Conservation (phyloP, 805 yeast genomes). For the Suhomyces tanzawaensis region DNA sequence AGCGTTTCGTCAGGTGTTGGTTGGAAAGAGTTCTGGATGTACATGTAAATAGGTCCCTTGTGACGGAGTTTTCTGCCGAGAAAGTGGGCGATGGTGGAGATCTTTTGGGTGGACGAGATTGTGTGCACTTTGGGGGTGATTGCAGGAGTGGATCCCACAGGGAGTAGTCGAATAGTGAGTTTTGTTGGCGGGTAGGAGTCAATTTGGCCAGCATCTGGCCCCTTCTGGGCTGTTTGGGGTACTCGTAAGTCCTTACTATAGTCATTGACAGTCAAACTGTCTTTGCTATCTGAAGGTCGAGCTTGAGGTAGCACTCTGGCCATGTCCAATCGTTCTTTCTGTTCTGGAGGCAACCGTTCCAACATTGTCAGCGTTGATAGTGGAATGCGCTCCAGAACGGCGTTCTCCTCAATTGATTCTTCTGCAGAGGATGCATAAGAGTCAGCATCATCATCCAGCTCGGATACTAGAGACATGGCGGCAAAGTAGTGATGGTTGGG, state of each 20-base stretch:
- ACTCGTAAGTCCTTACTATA: not conserved
- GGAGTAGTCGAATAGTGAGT: conserved; percentile 52
- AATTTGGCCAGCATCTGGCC: no score
- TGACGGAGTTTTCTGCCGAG: conserved; percentile 36
- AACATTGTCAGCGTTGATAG: conserved; percentile 6
- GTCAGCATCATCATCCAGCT: conserved; percentile 3
- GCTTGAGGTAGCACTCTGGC: not conserved
- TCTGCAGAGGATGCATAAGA: not conserved
- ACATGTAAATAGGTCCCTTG: conserved; percentile 23
- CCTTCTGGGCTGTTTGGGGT: no score
- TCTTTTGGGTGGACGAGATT: conserved; percentile 46
- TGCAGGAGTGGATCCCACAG: conserved; percentile 57
- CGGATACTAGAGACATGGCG: no score
- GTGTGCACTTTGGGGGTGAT: conserved; percentile 51
- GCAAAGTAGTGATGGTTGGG: no score
- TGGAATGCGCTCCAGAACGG: conserved; percentile 2
- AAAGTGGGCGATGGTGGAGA: conserved; percentile 46
- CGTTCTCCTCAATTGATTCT: not conserved
- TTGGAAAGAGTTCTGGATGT: conserved; percentile 40
- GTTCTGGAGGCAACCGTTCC: conserved; percentile 5
- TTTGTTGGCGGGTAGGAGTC: conserved; percentile 16
- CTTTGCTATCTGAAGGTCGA: no score
- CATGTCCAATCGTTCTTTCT: not conserved
- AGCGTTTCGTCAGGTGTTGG: conserved; percentile 41
- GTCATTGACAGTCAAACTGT: not conserved